phyloP scores from a whole-genome alignment of 2,329 filamentous ascomycete genomes.

The Cladosporium austrohemisphaericum region DNA sequence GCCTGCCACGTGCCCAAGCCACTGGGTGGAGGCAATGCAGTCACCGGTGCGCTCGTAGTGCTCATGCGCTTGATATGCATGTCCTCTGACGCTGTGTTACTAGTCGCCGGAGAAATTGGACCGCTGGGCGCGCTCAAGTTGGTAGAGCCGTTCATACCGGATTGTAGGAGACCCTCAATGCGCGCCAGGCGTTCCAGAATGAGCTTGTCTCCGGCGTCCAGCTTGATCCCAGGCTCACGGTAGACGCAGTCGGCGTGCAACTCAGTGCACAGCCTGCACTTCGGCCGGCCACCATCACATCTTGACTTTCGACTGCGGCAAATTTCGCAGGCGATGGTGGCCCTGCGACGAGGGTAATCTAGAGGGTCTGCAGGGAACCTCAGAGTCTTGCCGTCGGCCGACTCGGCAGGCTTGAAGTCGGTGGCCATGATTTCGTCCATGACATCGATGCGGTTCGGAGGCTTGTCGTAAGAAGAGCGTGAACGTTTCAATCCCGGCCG shows the following conservation, averaged over 20 bases:
- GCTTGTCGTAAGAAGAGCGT: slow-evolving; percentile 17
- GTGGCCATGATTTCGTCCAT: slow-evolving; percentile 14
- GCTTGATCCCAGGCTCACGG: slow-evolving; percentile 79
- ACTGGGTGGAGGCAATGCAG: slow-evolving; percentile 40
- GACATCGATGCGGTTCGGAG: slow-evolving; percentile 17
- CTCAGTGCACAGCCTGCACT: slow-evolving; percentile 79
- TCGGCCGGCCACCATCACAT: slow-evolving; percentile 55
- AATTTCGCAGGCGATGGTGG: slow-evolving; percentile 34
- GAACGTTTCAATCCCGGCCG: slow-evolving; percentile 15
- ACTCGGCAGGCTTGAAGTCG: slow-evolving; percentile 14
- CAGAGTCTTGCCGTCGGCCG: slow-evolving; percentile 5
- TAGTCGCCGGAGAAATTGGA: slow-evolving; percentile 46
- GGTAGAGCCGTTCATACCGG: slow-evolving; percentile 47
- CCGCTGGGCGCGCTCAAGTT: slow-evolving; percentile 16
- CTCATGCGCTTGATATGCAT: slow-evolving; percentile 35
- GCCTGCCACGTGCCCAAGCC: slow-evolving; percentile 71
- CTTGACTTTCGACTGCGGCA: slow-evolving; percentile 33
- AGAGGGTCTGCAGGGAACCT: slow-evolving; percentile 23
- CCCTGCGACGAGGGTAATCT: slow-evolving; percentile 33
- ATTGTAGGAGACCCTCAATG: slow-evolving; percentile 76
- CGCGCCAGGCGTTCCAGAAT: slow-evolving; percentile 74
- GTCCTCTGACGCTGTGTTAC: slow-evolving; percentile 41
- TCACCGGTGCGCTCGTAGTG: slow-evolving; percentile 34
- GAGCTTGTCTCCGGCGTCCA: slow-evolving; percentile 81
- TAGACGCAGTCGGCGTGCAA: slow-evolving; percentile 80